phyloP scores from a whole-genome alignment of 2,329 filamentous ascomycete genomes.

The Hypoxylon sp. region DNA sequence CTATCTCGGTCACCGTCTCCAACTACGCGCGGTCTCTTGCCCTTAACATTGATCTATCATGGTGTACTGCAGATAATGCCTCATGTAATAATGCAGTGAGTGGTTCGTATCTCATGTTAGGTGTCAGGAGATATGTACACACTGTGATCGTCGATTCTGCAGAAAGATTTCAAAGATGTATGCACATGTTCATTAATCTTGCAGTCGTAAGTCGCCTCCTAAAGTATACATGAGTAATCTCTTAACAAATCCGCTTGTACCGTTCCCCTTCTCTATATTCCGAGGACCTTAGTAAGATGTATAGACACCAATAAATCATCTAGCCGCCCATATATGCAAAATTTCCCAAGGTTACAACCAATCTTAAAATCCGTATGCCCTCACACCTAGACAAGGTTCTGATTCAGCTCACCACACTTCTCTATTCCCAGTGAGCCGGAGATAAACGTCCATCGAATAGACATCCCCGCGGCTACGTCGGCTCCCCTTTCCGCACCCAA shows the following conservation, averaged over 20 bases:
- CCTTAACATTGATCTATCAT: constrained; percentile 1
- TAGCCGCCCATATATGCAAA: constrained; percentile 25
- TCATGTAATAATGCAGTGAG: constrained; percentile 1
- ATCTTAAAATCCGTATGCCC: constrained; percentile 15
- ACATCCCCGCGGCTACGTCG: neutral
- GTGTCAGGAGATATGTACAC: neutral
- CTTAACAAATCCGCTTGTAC: constrained; percentile 20
- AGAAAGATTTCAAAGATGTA: constrained; percentile 3
- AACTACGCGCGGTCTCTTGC: constrained; percentile 12
- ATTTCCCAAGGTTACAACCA: constrained; percentile 20
- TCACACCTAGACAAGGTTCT: constrained; percentile 1
- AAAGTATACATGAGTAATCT: constrained; percentile 19
- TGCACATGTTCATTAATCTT: constrained; percentile 20
- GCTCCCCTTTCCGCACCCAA: neutral
- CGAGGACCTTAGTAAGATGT: constrained; percentile 17
- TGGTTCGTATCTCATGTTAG: neutral
- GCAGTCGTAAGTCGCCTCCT: constrained; percentile 10
- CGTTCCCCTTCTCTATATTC: constrained; percentile 7
- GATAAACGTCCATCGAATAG: neutral
- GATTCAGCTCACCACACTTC: constrained; percentile 1
- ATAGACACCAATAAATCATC: constrained; percentile 19
- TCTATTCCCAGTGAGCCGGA: neutral
- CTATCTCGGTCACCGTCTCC: constrained; percentile 5
- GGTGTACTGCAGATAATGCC: constrained; percentile 7
- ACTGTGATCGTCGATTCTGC: constrained; percentile 3